Conservation (phyloP, 2,329 filamentous ascomycete genomes). For the Aspergillus hiratsukae region DNA sequence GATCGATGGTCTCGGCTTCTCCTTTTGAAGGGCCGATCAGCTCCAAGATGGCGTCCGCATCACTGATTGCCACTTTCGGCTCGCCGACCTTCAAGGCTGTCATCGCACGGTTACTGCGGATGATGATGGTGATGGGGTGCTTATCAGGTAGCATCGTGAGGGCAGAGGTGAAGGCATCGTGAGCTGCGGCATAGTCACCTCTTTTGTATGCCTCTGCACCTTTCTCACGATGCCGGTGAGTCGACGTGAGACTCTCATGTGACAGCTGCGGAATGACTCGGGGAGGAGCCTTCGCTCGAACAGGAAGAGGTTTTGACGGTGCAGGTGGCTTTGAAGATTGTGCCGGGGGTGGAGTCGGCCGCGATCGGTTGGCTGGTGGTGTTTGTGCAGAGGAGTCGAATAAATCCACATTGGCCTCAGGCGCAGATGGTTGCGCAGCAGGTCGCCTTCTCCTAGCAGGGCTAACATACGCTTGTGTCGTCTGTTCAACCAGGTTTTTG, state of each 20-base stretch:
- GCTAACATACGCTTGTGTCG: conserved; percentile 79
- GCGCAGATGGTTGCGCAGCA: conserved; percentile 41
- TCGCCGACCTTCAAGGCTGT: conserved; percentile 90
- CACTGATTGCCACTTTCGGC: conserved; percentile 77
- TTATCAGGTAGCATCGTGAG: conserved; percentile 67
- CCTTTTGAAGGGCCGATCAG: conserved; percentile 78
- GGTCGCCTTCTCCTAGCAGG: conserved; percentile 70
- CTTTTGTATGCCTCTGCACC: conserved; percentile 90
- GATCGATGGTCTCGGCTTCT: conserved; percentile 71
- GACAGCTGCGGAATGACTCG: conserved; percentile 61
- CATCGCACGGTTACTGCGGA: conserved; percentile 85
- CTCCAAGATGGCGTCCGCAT: conserved; percentile 74
- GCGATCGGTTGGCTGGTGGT: conserved; percentile 22
- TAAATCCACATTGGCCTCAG: conserved; percentile 56
- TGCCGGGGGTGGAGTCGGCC: conserved; percentile 30
- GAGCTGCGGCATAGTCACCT: conserved; percentile 84
- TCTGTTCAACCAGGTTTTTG: conserved; percentile 71
- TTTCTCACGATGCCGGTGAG: conserved; percentile 70
- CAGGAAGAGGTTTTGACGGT: conserved; percentile 42
- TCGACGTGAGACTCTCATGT: conserved; percentile 65
- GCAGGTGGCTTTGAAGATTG: conserved; percentile 38
- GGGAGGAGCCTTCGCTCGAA: conserved; percentile 45
- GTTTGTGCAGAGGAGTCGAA: conserved; percentile 49
- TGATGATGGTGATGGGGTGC: conserved; percentile 82
- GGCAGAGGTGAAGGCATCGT: conserved; percentile 74